Conservation (phyloP, 192 early-diverging fungal genomes). For the Backusella morwellensis region DNA sequence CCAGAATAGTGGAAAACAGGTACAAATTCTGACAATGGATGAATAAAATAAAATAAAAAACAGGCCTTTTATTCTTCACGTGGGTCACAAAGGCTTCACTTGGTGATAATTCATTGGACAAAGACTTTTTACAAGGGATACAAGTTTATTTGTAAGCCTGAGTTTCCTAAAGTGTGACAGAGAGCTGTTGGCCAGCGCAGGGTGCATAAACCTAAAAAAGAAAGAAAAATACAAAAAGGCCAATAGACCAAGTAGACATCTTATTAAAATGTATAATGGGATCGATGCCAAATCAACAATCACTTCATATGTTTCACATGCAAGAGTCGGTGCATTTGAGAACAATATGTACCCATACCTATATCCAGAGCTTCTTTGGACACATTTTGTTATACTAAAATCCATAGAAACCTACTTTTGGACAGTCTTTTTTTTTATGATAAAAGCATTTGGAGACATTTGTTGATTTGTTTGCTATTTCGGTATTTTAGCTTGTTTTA, state of each 20-base stretch:
- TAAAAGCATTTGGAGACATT: not conserved
- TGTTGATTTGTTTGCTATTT: not conserved
- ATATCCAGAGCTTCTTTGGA: not conserved
- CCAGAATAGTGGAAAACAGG: not conserved
- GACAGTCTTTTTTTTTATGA: not conserved
- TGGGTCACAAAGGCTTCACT: not conserved
- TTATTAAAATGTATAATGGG: not conserved
- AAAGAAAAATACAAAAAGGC: not conserved
- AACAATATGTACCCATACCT: not conserved
- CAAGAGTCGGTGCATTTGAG: not conserved
- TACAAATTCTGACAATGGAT: not conserved
- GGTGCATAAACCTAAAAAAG: not conserved
- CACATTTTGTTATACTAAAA: not conserved
- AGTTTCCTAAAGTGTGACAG: not conserved
- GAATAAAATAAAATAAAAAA: not conserved
- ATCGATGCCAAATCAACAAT: not conserved
- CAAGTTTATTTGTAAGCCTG: not conserved
- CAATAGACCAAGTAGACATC: not conserved
- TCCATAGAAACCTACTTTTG: not conserved
- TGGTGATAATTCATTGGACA: not conserved
- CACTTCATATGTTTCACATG: slow-evolving; percentile 4
- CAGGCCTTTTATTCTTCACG: not conserved
- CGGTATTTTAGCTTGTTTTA: not conserved
- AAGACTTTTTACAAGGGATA: not conserved
- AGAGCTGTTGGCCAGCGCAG: not conserved